Evolutionary conservation across 2,329 filamentous ascomycete species (phyloP).

Genomic region (Penicillium sp.): DNA sequence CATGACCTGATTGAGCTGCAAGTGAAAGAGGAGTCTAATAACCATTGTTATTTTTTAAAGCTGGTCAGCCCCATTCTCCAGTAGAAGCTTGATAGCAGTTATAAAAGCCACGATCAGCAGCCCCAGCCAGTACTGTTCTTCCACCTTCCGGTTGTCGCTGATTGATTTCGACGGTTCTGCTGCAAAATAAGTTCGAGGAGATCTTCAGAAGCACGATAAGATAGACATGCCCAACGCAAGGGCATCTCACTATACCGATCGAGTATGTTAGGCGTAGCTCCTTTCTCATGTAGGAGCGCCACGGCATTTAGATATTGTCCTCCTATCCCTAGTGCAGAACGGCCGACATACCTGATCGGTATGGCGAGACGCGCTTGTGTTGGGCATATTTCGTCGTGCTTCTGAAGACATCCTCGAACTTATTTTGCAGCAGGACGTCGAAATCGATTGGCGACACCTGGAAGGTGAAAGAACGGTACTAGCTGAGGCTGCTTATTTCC

Average conservation of each 20-base stretch:
- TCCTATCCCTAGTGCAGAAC: too few relatives aligned
- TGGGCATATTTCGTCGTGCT: not conserved
- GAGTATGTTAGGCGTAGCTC: constrained; percentile 15
- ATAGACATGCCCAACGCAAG: not conserved
- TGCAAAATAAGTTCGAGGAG: constrained; percentile 1
- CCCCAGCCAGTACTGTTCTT: not conserved
- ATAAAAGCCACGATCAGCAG: not conserved
- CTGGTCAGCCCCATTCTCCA: constrained; percentile 2
- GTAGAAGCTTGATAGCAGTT: not conserved
- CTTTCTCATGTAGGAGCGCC: constrained; percentile 23
- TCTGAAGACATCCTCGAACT: not conserved
- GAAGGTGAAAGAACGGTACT: not conserved
- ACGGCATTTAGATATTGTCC: constrained; percentile 16
- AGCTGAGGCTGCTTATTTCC: not conserved
- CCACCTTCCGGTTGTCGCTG: not conserved
- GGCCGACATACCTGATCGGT: too few relatives aligned
- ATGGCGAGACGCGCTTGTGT: not conserved
- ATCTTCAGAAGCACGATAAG: not conserved
- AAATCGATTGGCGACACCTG: not conserved
- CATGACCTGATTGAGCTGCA: constrained; percentile 2
- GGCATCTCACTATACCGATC: not conserved
- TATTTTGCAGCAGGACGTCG: constrained; percentile 1
- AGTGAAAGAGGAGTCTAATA: not conserved
- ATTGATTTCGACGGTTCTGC: constrained; percentile 1
- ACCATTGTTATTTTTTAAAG: not conserved